A percentile compares a stretch with the other conserved stretches of the same genome.
phyloP scores from a whole-genome alignment of 345 rosid species.

The Eucalyptus marginata region DNA sequence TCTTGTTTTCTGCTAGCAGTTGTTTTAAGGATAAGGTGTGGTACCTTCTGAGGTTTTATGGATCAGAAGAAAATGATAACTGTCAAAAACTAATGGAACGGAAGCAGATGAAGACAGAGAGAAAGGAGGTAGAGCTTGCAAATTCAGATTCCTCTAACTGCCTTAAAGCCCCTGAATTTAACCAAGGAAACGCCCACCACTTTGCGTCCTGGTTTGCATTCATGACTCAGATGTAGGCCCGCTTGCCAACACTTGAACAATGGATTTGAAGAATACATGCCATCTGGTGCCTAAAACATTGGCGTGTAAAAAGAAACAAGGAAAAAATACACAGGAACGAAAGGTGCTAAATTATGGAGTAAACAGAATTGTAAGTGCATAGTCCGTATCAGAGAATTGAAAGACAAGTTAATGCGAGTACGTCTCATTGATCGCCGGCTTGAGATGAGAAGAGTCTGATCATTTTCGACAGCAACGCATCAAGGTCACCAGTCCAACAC shows the following conservation, averaged over 20 bases:
- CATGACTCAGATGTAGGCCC: neutral
- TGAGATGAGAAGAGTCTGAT: neutral
- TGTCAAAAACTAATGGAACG: constrained; percentile 13
- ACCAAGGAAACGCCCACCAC: neutral
- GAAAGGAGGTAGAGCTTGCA: neutral
- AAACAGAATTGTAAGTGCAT: neutral
- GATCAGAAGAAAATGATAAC: neutral
- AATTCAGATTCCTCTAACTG: constrained; percentile 12
- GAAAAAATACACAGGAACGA: neutral
- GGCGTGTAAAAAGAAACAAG: neutral
- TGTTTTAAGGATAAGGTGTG: neutral
- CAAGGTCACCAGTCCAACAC: neutral
- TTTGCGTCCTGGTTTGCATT: neutral
- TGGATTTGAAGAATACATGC: neutral
- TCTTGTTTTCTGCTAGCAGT: neutral
- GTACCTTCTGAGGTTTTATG: neutral
- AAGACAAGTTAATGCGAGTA: neutral
- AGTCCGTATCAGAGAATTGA: neutral
- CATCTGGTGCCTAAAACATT: neutral
- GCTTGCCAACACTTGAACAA: neutral
- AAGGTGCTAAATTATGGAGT: neutral
- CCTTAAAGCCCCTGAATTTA: constrained; percentile 45
- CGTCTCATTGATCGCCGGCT: neutral
- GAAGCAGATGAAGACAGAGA: neutral
- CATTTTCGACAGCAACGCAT: neutral